Conservation (phyloP, 1,284 basidiomycete genomes). For the Ceratobasidium sp. region DNA sequence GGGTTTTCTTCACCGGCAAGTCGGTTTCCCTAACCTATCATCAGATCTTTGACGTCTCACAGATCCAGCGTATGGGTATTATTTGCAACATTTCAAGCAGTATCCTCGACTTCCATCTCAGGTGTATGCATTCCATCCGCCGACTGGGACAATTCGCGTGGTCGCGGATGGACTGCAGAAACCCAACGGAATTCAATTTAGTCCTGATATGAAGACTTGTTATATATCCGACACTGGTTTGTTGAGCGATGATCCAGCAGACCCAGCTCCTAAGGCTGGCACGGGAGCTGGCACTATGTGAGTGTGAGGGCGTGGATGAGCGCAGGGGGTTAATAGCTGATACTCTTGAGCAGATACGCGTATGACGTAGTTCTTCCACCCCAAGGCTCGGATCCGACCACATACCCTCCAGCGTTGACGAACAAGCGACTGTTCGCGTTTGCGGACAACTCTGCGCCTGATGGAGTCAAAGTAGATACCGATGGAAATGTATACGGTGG, state of each 20-base stretch:
- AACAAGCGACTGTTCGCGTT: constrained; percentile 80
- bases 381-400: constrained; percentile 55
- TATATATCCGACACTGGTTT: constrained; percentile 66
- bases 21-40: constrained; percentile 45
- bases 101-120: constrained; percentile 73
- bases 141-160: constrained; percentile 69
- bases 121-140: constrained; percentile 76
- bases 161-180: constrained; percentile 74
- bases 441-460: constrained; percentile 70
- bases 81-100: constrained; percentile 70
- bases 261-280: constrained; percentile 63
- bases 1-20: constrained; percentile 76
- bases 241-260: constrained; percentile 53
- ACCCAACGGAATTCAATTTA: constrained; percentile 76
- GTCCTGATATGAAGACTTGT: constrained; percentile 70
- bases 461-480: constrained; percentile 67
- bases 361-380: constrained; percentile 69
- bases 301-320: neutral
- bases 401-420: constrained; percentile 57
- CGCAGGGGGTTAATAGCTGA: neutral
- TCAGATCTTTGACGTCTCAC: neutral
- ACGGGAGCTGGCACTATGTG: constrained; percentile 74
- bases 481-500: constrained; percentile 76
- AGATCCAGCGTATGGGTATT: constrained; percentile 62
- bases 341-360: constrained; percentile 64